Evolutionary conservation across 179 eudicot genomes (phyloP).

Genomic region (Silene noctiflora): DNA sequence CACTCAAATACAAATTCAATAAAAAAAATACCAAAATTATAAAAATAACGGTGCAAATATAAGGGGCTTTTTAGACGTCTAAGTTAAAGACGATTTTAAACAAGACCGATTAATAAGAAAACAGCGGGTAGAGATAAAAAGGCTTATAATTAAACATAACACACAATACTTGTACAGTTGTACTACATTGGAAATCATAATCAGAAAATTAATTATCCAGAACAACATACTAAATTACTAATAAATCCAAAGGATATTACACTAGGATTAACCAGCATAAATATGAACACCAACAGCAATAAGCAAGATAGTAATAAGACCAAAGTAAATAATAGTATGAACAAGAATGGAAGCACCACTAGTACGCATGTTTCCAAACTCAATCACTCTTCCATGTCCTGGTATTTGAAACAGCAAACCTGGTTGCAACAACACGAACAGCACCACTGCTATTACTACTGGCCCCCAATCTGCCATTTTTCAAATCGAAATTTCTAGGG

Average conservation of each 20-base stretch:
- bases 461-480: slow-evolving; percentile 9
- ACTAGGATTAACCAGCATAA: slow-evolving; percentile 22
- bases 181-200: no score
- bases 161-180: no score
- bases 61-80: no score
- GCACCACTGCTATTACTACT: slow-evolving; percentile 3
- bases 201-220: no score
- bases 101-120: no score
- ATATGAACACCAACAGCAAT: slow-evolving; percentile 35
- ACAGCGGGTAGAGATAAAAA: no score
- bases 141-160: no score
- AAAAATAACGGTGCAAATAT: no score
- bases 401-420: not conserved
- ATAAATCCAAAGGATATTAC: not conserved
- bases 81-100: no score
- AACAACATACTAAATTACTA: no score
- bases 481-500: not conserved
- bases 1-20: no score
- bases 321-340: slow-evolving; percentile 31
- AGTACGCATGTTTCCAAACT: slow-evolving; percentile 32
- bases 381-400: slow-evolving; percentile 12
- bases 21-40: no score
- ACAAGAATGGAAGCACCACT: slow-evolving; percentile 32
- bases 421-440: slow-evolving; percentile 6
- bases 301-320: slow-evolving; percentile 26